A percentile compares a stretch with the other conserved stretches of the same genome.
These are phyloP conservation scores for Bryoglossum gracile DNA, from an alignment of 495 filamentous ascomycete species.

Conservation along the genomic window DNA sequence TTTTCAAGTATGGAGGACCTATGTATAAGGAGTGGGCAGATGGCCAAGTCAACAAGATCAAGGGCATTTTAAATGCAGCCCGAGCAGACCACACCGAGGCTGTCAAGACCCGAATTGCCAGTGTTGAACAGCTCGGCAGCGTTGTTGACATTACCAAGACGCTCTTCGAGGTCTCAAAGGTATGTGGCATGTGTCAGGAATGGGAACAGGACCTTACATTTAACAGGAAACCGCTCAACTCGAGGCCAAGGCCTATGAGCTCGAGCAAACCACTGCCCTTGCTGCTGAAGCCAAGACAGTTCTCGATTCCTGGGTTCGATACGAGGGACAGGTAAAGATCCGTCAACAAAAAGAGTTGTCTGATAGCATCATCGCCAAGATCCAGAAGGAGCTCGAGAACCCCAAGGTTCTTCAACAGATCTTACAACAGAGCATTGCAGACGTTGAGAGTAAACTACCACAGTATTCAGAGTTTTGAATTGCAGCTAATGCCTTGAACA, in stretches of 20 bases:
- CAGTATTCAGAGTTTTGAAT: background rate
- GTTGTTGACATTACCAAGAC: constrained; percentile 95
- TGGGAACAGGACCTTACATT: constrained; percentile 8
- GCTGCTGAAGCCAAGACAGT: constrained; percentile 89
- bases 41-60: constrained; percentile 77
- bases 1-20: constrained; percentile 88
- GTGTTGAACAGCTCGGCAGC: constrained; percentile 81
- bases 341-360: constrained; percentile 95
- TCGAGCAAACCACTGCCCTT: constrained; percentile 88
- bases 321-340: constrained; percentile 97
- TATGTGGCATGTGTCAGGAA: constrained; percentile 28
- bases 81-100: constrained; percentile 90
- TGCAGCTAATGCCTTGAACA: constrained; percentile 23
- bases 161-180: constrained; percentile 97
- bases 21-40: constrained; percentile 90
- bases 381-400: constrained; percentile 96
- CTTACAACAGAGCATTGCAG: constrained; percentile 85
- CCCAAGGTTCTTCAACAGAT: constrained; percentile 93
- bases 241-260: constrained; percentile 91
- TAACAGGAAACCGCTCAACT: constrained; percentile 91
- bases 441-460: constrained; percentile 83
- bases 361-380: constrained; percentile 86
- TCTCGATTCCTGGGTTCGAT: constrained; percentile 96
- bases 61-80: constrained; percentile 85
- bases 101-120: constrained; percentile 87